Conservation (phyloP, 2,329 filamentous ascomycete species). For the Penicillium occitanis region DNA sequence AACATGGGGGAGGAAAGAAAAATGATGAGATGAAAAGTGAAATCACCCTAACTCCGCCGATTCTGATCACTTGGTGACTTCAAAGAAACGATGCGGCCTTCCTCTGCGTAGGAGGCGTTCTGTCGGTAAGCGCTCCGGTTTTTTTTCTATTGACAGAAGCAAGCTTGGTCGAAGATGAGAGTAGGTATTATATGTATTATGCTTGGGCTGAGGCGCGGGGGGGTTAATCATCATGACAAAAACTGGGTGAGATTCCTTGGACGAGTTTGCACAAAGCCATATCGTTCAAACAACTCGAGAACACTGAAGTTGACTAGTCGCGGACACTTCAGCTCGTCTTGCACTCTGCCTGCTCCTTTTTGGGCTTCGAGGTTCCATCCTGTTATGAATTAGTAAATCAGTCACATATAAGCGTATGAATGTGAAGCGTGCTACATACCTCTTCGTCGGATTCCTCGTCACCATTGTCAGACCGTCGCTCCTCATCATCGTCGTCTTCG, state of each 20-base stretch:
- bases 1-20: neutral
- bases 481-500: conserved; percentile 80
- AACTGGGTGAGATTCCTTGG: neutral
- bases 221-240: conserved; percentile 12
- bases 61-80: conserved; percentile 14
- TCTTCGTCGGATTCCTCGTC: conserved; percentile 66
- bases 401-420: neutral
- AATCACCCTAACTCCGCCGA: conserved; percentile 20
- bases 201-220: conserved; percentile 14
- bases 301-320: neutral
- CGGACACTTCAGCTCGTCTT: conserved; percentile 74
- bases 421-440: conserved; percentile 34
- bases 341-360: conserved; percentile 92
- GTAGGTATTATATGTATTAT: conserved; percentile 22
- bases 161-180: conserved; percentile 15
- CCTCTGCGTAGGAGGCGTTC: conserved; percentile 9
- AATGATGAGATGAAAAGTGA: conserved; percentile 10
- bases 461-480: conserved; percentile 62
- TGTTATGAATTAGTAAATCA: conserved; percentile 42
- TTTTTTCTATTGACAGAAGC: conserved; percentile 15
- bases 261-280: neutral
- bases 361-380: conserved; percentile 86
- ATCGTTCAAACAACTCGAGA: neutral
- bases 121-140: conserved; percentile 18
- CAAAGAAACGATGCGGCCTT: conserved; percentile 13